Evolutionary conservation across 495 filamentous ascomycete species (phyloP), one percentile per base, ranked within the genome.

Genomic region (Daldinia bambusicola): DNA sequence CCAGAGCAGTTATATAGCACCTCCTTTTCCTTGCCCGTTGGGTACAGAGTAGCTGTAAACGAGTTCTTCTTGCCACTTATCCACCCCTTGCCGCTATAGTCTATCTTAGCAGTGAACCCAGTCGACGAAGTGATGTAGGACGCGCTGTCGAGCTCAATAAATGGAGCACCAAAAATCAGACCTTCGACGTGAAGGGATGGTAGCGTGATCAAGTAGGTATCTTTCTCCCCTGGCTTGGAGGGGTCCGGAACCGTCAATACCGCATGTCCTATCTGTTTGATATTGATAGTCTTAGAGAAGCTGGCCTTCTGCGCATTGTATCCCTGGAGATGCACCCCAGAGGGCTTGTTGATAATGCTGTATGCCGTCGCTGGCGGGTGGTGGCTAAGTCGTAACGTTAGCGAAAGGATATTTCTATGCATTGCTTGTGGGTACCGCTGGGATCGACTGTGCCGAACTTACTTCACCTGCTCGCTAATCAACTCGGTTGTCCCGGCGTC

Each of bases 281-380:
- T 90, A 71, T 95, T 89, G 79, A 99, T 98, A 10, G 95, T 96
- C 55, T 91, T 90, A 34, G 91, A 91, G 78, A 98, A 97, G 22
- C 91, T 93, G 6, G 94, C 95, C 78, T 97, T 98, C 75, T 98
- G 96, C n/a, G 92, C 96, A 72, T 98, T 97, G 82, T 98, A 97
- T 63, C 96, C 95, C 85, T 97, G 89, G 3, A 99, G 85, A 81
- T 91, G 89, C 34, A 99, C 87, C 37, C 93, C 92, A 66, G 94
- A 87, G 67, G 94, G 87, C 20, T 89, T 80, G 79, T 99, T 98
- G 78, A 86, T 90, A 72, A 98, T 96, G 63, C 89, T 90, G 78
- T 97, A 98, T 4, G 95, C 96, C 8, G 96, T 99, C 32, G 93
- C 94, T 10, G 96, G 95, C n/a, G 96, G 95, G 75, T 99, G 95